Evolutionary conservation across 495 filamentous ascomycete genomes (phyloP), one percentile per base, ranked within the genome.

Genomic region (Trichoderma reesei): DNA sequence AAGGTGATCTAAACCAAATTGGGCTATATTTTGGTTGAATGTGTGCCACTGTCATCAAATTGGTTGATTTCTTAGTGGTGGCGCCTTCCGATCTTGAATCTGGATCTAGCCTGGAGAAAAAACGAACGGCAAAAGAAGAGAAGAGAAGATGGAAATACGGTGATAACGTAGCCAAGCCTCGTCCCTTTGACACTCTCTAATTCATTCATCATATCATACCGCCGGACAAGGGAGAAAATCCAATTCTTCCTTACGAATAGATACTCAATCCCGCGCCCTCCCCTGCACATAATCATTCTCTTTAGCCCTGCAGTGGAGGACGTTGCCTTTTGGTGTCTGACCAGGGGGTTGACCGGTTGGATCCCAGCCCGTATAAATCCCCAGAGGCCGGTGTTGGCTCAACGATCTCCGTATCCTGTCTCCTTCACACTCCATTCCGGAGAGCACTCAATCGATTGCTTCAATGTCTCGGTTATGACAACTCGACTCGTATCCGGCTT

Each of bases 41-140:
- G 51, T 26, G 51, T 31, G 46, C n/a, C 20, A 18, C 5, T 54
- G 46, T 54, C 46, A 8, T 56, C 18, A 31, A 6, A 18, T 3
- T 34, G 10, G 26, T 34, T 26, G 26, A 26, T 1, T 26, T 26
- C 7, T 33, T 56, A 56, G 51, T 34, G 51, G 33, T 56, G 51
- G 31, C 26, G 51, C 51, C 31, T 36, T 56, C 51, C 51, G 51
- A 56, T 56, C 51, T 56, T 26, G 8, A 56, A 56, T 56, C 51
- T 34, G 26, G 18, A 36, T 46, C 42, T 46, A 56, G 51, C 51
- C 9, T 14, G 20, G 26, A 16, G 14, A 34, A 56, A 56, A 56
- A 56, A 56, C 33, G 8, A 20, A 4, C 2, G 44, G 44, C 2
- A 31, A 56, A 56, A 34, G 18, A 26, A 36, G 16, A 34, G 34